Evolutionary conservation across 805 yeast species (phyloP).

Genomic region (Myxozyma melibiosi): DNA sequence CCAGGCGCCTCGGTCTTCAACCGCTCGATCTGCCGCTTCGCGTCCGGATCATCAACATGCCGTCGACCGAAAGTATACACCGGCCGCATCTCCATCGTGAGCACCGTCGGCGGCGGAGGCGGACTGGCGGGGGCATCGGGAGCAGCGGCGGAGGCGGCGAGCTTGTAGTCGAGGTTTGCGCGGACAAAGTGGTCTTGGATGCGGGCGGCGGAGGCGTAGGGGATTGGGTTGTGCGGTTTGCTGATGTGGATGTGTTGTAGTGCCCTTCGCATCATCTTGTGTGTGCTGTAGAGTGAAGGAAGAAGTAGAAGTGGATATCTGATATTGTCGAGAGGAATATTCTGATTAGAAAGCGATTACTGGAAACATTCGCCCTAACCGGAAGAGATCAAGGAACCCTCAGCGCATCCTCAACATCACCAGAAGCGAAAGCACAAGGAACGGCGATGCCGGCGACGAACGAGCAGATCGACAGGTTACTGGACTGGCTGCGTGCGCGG

Average conservation of each 20-base stretch:
- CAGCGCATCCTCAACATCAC: no score
- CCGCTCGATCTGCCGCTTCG: slow-evolving; percentile 12
- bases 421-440: no score
- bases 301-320: no score
- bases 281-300: background rate
- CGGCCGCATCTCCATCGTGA: slow-evolving; percentile 83
- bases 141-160: background rate
- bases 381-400: background rate
- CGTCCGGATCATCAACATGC: slow-evolving; percentile 47
- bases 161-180: slow-evolving; percentile 5
- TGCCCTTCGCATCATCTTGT: background rate
- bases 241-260: slow-evolving; percentile 18
- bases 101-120: slow-evolving; percentile 61
- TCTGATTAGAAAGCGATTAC: no score
- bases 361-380: no score
- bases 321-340: no score
- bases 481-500: background rate
- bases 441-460: background rate
- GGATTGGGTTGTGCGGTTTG: slow-evolving; percentile 1
- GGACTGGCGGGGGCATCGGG: background rate
- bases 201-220: slow-evolving; percentile 5
- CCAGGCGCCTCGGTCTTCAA: slow-evolving; percentile 35
- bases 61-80: slow-evolving; percentile 93
- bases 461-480: slow-evolving; percentile 1
- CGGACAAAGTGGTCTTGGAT: slow-evolving; percentile 17